A percentile compares a stretch with the other conserved stretches of the same genome.
Evolutionary conservation across 805 yeast genomes (phyloP).

Genomic region (Cyberlindnera misumaiensis): DNA sequence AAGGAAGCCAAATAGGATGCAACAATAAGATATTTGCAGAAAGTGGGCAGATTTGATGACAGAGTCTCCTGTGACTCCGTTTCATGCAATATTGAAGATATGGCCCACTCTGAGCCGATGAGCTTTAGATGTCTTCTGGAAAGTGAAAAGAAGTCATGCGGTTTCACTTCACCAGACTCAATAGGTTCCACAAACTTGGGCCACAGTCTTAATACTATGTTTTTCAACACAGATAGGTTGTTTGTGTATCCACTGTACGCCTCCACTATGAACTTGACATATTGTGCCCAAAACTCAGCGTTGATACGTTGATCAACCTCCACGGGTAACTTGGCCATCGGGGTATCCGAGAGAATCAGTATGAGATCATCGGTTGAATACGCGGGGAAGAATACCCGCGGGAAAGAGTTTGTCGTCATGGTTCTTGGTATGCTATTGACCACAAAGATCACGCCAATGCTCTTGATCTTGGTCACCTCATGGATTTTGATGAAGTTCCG

Average conservation of each 20-base stretch:
- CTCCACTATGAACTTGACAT: conserved; percentile 20
- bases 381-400: conserved; percentile 13
- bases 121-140: conserved; percentile 26
- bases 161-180: conserved; percentile 6
- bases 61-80: conserved; percentile 8
- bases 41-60: conserved; percentile 43
- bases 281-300: conserved; percentile 16
- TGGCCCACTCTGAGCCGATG: conserved; percentile 28
- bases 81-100: conserved; percentile 14
- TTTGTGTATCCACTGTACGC: conserved; percentile 20
- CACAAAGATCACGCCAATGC: conserved; percentile 17
- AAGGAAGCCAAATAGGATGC: conserved; percentile 83
- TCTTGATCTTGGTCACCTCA: conserved; percentile 12
- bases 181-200: conserved; percentile 17
- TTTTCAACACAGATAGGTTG: conserved; percentile 11
- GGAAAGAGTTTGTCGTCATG: conserved; percentile 15
- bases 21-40: conserved; percentile 65
- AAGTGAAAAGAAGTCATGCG: conserved; percentile 16
- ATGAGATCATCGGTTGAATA: conserved; percentile 14
- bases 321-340: conserved; percentile 8
- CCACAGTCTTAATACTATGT: conserved; percentile 19
- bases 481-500: conserved; percentile 15
- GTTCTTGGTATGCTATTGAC: conserved; percentile 12
- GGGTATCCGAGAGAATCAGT: conserved; percentile 3
- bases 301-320: conserved; percentile 1